phyloP scores from a whole-genome alignment of 129 eudicot species.

The Centrapalus pauciflorus region DNA sequence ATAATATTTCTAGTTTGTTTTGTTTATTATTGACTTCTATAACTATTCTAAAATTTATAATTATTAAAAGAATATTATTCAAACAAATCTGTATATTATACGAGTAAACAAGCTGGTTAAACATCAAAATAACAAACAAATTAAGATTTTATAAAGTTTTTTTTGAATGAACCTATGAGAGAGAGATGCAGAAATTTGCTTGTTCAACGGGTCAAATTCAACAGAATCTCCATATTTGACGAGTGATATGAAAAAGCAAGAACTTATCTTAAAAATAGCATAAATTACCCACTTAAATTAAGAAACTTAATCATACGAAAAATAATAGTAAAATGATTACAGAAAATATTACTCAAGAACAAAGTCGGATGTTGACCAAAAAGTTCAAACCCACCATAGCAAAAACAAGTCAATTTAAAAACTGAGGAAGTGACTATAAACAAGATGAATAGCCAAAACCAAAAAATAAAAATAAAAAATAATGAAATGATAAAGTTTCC shows the following conservation, averaged over 20 bases:
- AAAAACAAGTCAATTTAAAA: too few species aligned
- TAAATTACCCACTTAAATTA: background rate
- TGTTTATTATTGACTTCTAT: too few species aligned
- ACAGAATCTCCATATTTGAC: background rate
- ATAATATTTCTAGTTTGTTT: too few species aligned
- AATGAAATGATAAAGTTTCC: background rate
- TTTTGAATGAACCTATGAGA: too few species aligned
- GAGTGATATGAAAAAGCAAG: background rate
- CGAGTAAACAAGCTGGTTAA: too few species aligned
- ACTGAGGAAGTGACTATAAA: background rate
- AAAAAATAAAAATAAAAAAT: background rate
- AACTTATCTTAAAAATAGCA: background rate
- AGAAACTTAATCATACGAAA: background rate
- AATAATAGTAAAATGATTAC: background rate
- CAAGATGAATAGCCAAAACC: background rate
- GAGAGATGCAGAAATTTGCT: background rate
- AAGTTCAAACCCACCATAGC: background rate
- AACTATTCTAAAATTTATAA: too few species aligned
- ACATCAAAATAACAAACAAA: too few species aligned
- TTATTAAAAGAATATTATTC: too few species aligned
- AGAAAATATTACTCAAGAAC: constrained; percentile 1
- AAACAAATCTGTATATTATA: too few species aligned
- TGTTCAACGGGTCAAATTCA: background rate
- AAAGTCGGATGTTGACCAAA: constrained; percentile 5
- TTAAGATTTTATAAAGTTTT: too few species aligned